Conservation (phyloP, 495 filamentous ascomycete genomes). For the Lepidopterella palustris region DNA sequence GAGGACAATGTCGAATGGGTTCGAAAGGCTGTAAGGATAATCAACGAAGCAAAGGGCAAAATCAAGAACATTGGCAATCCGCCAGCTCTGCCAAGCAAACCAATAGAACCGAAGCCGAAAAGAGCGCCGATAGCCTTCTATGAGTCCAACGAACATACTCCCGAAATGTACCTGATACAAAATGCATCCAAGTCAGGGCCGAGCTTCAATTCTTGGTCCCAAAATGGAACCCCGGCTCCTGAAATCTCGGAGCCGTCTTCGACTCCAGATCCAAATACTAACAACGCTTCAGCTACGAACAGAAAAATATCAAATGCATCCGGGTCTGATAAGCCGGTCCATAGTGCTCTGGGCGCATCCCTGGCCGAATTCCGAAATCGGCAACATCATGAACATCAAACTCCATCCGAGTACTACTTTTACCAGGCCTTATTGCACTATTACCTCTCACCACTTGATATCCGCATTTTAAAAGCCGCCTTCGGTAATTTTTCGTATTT, state of each 20-base stretch:
- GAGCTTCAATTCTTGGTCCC: conserved; percentile 17
- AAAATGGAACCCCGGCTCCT: not conserved
- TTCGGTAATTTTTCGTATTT: conserved; percentile 80
- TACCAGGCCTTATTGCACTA: conserved; percentile 87
- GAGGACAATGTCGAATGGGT: conserved; percentile 85
- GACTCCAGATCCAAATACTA: not conserved
- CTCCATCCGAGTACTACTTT: conserved; percentile 63
- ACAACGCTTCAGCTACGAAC: not conserved
- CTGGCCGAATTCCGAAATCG: conserved; percentile 39
- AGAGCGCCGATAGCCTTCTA: conserved; percentile 46
- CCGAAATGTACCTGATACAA: conserved; percentile 50
- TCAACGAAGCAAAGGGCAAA: conserved; percentile 67
- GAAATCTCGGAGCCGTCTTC: not conserved
- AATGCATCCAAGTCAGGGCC: conserved; percentile 43
- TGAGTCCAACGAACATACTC: conserved; percentile 41
- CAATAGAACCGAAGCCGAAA: conserved; percentile 42
- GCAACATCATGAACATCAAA: conserved; percentile 30
- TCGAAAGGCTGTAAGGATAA: conserved; percentile 65
- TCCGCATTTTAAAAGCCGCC: conserved; percentile 84
- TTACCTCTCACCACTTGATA: conserved; percentile 89
- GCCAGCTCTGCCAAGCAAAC: conserved; percentile 49
- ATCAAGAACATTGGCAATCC: conserved; percentile 65
- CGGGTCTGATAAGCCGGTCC: conserved; percentile 15
- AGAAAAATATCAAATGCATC: conserved; percentile 15
- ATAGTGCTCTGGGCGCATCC: conserved; percentile 28